Base-by-base conservation (phyloP, 2,329 filamentous ascomycete genomes). In the Lizonia empirigonia region DNA sequence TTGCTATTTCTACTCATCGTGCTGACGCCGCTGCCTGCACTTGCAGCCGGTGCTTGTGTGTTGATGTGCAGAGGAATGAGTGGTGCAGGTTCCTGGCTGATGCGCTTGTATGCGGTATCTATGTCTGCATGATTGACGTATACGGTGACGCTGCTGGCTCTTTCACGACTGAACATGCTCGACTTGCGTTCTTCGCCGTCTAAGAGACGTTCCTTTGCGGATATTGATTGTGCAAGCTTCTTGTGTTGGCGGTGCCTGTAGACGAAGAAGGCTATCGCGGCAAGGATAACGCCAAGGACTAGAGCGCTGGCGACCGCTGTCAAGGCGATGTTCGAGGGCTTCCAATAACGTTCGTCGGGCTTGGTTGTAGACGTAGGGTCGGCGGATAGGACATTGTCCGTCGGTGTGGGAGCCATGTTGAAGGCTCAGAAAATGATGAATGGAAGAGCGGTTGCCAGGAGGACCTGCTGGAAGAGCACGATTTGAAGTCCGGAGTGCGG, bases 121-220 rank as follows among this genome's bases (percentile, higher is more conserved):
- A 44, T 37, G 30, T 65, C 57, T 5, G 58, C 49, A 4, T 52
- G 20, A 48, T 70, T 63, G 39, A 72, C 58, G 30, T 69, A 71
- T 9, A 72, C 44, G 0, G 61, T 65, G 7, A 72, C 57, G 40
- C 64, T 71, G 44, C 62, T 63, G 19, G 49, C 54, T n/a, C 65
- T 52, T 9, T 67, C 50, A 6, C 63, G 59, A 33, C 61, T 69
- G 62, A 70, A 72, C 69, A 72, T 71, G 59, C 44, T 65, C 12
- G 58, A 60, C 30, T 65, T 69, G 34, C 60, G 55, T 50, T 71
- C 66, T 37, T 68, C 64, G 36, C 68, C 58, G 7, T 52, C 58
- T 32, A 72, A 57, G 5, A 72, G 63, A 9, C 59, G 58, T 33
- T 54, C 53, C 34, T 64, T 64, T 19, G 64, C 63, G 20, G 65